A percentile compares a stretch with the other conserved stretches of the same genome.
These are phyloP conservation scores for Striga asiatica DNA, from an alignment of 257 asterid species.

Conservation along the genomic window DNA sequence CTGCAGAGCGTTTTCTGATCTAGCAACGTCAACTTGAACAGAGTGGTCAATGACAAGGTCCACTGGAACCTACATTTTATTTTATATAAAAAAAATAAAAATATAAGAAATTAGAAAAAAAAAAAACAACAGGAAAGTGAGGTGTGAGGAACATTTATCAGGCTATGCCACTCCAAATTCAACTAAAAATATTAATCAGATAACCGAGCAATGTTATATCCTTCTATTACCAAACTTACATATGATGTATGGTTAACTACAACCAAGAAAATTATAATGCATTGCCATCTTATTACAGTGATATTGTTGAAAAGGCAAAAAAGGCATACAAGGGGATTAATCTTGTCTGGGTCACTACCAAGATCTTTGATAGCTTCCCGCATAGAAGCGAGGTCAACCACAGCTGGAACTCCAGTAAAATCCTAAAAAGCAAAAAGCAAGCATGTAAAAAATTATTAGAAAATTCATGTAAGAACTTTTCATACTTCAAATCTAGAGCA, in stretches of 20 bases:
- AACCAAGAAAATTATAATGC: neutral
- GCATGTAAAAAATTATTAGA: neutral
- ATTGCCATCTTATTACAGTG: neutral
- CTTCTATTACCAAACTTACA: neutral
- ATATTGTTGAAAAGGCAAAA: constrained; percentile 6
- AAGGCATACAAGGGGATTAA: constrained; percentile 68
- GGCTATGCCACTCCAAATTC: neutral
- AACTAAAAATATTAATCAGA: neutral
- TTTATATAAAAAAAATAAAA: neutral
- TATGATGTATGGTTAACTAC: neutral
- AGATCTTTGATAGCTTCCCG: constrained; percentile 85
- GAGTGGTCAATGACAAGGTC: constrained; percentile 95
- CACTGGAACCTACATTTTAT: constrained; percentile 66
- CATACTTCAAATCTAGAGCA: neutral
- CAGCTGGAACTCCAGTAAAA: constrained; percentile 96
- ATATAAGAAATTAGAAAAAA: neutral
- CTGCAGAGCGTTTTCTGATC: constrained; percentile 88
- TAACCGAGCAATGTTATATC: neutral
- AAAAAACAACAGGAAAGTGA: too few species aligned
- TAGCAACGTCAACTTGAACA: constrained; percentile 85
- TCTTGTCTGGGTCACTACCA: constrained; percentile 66
- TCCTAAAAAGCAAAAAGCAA: constrained; percentile 33
- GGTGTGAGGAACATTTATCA: neutral
- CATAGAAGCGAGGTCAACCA: constrained; percentile 93
- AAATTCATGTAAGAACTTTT: neutral